These are phyloP conservation scores for Myxozyma kluyveri DNA, from an alignment of 805 yeast species.

Conservation along the genomic window DNA sequence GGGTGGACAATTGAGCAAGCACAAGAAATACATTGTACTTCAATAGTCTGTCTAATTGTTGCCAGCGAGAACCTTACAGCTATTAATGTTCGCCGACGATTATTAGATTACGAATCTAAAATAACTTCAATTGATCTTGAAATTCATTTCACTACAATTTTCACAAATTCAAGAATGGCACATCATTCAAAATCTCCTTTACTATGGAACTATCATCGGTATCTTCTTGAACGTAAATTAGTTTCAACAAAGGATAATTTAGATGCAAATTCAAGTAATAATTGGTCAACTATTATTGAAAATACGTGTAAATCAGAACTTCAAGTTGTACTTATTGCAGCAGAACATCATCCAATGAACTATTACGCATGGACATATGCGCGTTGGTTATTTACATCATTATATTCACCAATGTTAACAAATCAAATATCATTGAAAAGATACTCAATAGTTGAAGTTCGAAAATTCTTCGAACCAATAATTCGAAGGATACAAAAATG, in stretches of 20 bases:
- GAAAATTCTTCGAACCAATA: conserved; percentile 4
- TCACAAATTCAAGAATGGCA: conserved; percentile 36
- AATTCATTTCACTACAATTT: conserved; percentile 10
- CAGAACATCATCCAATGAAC: conserved; percentile 45
- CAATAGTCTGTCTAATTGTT: conserved; percentile 14
- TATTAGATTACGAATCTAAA: neutral
- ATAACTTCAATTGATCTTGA: conserved; percentile 11
- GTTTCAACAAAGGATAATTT: neutral
- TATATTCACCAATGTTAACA: conserved; percentile 3
- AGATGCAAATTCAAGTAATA: neutral
- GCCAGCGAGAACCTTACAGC: conserved; percentile 28
- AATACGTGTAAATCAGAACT: conserved; percentile 28
- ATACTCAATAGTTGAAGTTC: conserved; percentile 6
- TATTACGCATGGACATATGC: conserved; percentile 51
- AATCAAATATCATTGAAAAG: conserved; percentile 4
- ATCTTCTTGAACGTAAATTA: conserved; percentile 1
- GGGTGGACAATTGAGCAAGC: conserved; percentile 23
- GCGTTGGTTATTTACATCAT: conserved; percentile 34
- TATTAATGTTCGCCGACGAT: conserved; percentile 19
- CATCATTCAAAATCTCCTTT: conserved; percentile 43
- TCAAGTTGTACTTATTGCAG: conserved; percentile 39
- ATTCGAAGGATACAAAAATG: conserved; percentile 26
- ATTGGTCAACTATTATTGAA: conserved; percentile 10
- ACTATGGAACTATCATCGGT: conserved; percentile 41
- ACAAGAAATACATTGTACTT: conserved; percentile 6